phyloP scores from a whole-genome alignment of 257 asterid genomes.

The Cynanchum wilfordii region DNA sequence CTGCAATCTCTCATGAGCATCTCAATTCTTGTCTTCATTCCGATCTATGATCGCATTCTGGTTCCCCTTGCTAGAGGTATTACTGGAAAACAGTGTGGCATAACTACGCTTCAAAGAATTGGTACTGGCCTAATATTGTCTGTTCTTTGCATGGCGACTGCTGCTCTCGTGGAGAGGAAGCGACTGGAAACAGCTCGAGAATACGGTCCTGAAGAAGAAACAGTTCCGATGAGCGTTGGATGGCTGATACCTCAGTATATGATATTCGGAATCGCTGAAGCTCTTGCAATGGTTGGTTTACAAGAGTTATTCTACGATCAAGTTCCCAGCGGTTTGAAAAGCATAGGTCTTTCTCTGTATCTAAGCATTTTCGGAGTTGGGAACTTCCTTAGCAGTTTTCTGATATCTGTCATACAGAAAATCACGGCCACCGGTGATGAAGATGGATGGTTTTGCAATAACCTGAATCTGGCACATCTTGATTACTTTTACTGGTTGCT shows the following conservation, averaged over 20 bases:
- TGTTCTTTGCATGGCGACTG: constrained; percentile 1
- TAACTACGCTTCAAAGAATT: constrained; percentile 26
- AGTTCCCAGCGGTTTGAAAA: constrained; percentile 6
- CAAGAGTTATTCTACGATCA: constrained; percentile 14
- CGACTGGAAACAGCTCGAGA: constrained; percentile 14
- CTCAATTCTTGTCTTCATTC: constrained; percentile 8
- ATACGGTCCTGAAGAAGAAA: neutral
- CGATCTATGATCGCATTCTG: constrained; percentile 22
- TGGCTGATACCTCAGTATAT: constrained; percentile 12
- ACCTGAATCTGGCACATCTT: constrained; percentile 13
- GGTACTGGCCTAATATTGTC: neutral
- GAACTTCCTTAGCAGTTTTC: constrained; percentile 9
- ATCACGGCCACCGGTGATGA: constrained; percentile 12
- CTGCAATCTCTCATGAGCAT: constrained; percentile 7
- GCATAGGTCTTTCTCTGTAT: constrained; percentile 4
- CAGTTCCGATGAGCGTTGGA: constrained; percentile 4
- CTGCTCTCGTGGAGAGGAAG: constrained; percentile 7
- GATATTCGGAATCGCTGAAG: constrained; percentile 1
- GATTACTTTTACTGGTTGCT: constrained; percentile 22
- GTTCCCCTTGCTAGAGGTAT: constrained; percentile 20
- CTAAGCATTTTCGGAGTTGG: constrained; percentile 12
- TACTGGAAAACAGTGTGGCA: constrained; percentile 26
- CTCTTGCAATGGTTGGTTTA: constrained; percentile 10
- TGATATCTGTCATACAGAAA: neutral
- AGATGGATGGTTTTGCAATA: constrained; percentile 8